Base-by-base conservation (phyloP, 1,139 yeast genomes). In the Schwanniomyces etchellsii region DNA sequence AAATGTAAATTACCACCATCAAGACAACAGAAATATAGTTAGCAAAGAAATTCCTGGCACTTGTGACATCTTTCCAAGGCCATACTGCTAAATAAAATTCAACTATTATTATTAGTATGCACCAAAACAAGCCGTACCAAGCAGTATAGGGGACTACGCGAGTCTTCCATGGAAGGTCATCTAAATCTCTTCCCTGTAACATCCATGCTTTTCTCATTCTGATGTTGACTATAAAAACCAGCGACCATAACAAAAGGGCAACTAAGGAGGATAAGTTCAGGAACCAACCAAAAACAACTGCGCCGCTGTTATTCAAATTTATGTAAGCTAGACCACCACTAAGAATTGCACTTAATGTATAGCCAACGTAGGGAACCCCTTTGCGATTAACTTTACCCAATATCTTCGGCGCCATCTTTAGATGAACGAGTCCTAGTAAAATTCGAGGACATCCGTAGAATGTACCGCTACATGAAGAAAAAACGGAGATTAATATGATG, bases 371-470 rank as follows among this genome's bases (percentile, higher is more conserved):
- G 3, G 60, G 60, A 21, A 60, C 41, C 10, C 57, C 56, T 18
- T 44, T 44, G 28, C 44, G 41, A 33, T 55, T 59, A 20, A 50
- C 42, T 31, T 52, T 52, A 7, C 48, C 45, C 24, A 52, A 46
- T 29, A 53, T 42, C 20, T 40, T 38, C 15, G 60, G 60, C 2
- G 57, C 60, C 33, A 47, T 51, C 14, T 54, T 53, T 20, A 39
- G 42, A 24, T 47, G 53, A 2, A 59, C 47, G 29, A 55, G 41
- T 3, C 57, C 47, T 4, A 48, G 47, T 32, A 55, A 40, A 1
- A 59, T 51, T 31, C 56, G 43, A 11, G 54, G 50, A 3, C 57
- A 42, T 1, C 58, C 60, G 33, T 47, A 55, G n/a, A 54, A 55
- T 4, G 55, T 41, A 2, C 57, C 41, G 17, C 52, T 51, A 5